Base-by-base conservation (phyloP, 2,329 filamentous ascomycete species). In the Claviceps maximensis region DNA sequence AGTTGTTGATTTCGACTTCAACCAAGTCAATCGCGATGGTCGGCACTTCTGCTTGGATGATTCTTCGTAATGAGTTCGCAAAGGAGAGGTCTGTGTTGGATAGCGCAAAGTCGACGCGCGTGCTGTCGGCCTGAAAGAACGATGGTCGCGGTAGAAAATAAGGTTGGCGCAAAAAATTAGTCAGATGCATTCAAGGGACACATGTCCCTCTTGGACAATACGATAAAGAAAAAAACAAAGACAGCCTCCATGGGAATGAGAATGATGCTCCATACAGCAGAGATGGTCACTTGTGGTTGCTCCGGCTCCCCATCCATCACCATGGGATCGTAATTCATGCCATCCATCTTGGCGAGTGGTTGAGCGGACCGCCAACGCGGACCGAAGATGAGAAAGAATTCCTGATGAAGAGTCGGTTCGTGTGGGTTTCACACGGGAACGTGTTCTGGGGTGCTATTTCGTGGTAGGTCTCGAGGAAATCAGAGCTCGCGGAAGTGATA, bases 21-120 rank as follows among this genome's bases (percentile, higher is more conserved):
- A 97, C 90, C 15, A 95, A 80, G 65, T 98, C 91, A 68, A 97
- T 90, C 58, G 93, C 90, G 62, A 97, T 83, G 25, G 89, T 96
- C 12, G 91, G 90, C 55, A 98, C 87, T 71, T 98, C 91, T 62
- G 89, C 87, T 59, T 95, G 84, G 73, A 97, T 91, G 55, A 89
- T 79, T 65, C 91, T 87, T 57, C 91, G 90, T 56, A 97, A 73
- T 47, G 89, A 86, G 75, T 98, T 98, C 62, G 91, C 91, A 62
- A 96, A 89, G 57, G 89, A 80, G 55, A 96, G 83, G 66, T 95
- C 89, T 63, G 91, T 87, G 67, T 89, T 89, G 63, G 82, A 85
- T 54, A 98, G 82, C 69, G 93, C 84, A 74, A 97, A 97, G 71
- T 95, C 86, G 67, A 95, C 89, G 63, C 87, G 84, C 62, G 83